A percentile compares a stretch with the other conserved stretches of the same genome.
Evolutionary conservation across 345 rosid genomes (phyloP).

Genomic region (Punica granatum): DNA sequence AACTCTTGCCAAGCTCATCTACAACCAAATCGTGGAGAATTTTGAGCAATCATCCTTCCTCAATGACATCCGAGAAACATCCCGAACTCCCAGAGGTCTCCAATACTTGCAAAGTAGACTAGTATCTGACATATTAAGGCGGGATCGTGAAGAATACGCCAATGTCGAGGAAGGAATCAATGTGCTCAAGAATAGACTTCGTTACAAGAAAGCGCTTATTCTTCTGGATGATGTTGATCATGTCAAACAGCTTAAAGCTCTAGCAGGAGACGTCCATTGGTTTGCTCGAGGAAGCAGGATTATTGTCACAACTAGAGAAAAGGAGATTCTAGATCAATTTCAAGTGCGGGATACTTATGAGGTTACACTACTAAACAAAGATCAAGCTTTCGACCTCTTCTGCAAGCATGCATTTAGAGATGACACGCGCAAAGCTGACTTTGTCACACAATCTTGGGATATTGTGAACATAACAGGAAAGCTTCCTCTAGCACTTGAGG

Average conservation of each 20-base stretch:
- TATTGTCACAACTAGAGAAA: conserved; percentile 5
- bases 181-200: not conserved
- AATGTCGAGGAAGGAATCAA: not conserved
- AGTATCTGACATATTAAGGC: not conserved
- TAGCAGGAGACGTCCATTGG: not conserved
- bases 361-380: not conserved
- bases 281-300: conserved; percentile 4
- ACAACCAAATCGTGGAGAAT: not conserved
- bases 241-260: not conserved
- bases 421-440: not conserved
- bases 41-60: conserved; percentile 9
- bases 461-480: not conserved
- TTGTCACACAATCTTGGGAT: not conserved
- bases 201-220: not conserved
- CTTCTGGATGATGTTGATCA: not conserved
- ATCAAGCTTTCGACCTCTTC: not conserved
- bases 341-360: not conserved
- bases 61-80: not conserved
- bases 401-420: conserved; percentile 6
- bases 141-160: not conserved
- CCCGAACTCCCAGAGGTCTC: not conserved
- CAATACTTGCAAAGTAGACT: not conserved
- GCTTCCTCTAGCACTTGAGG: conserved; percentile 16
- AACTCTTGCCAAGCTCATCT: conserved; percentile 7
- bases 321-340: not conserved